Conservation (phyloP, 495 filamentous ascomycete species). For the Articulospora tetracladia region DNA sequence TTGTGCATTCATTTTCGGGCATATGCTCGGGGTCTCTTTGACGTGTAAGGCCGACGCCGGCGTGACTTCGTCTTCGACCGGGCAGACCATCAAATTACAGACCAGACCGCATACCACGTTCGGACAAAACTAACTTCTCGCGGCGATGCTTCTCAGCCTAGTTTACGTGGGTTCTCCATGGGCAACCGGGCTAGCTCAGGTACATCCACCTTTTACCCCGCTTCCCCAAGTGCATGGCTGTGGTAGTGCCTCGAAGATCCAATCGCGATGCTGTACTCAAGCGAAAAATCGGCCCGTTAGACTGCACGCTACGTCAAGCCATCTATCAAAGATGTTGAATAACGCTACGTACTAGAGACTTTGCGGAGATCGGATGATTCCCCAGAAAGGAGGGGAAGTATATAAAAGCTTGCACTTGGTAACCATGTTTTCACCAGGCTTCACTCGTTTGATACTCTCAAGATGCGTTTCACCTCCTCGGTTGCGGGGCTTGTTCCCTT, state of each 20-base stretch:
- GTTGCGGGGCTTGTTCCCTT: background rate
- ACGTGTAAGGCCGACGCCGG: background rate
- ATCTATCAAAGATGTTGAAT: background rate
- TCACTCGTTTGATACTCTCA: background rate
- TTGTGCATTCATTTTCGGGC: background rate
- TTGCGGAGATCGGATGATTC: constrained; percentile 1
- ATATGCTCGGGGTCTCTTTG: constrained; percentile 9
- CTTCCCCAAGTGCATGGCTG: constrained; percentile 9
- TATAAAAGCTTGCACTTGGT: background rate
- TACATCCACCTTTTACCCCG: constrained; percentile 8
- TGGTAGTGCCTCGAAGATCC: background rate
- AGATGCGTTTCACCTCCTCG: constrained; percentile 6
- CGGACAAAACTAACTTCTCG: background rate
- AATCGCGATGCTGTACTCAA: background rate
- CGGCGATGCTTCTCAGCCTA: background rate
- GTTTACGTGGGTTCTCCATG: constrained; percentile 1
- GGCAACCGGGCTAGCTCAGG: background rate
- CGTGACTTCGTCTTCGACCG: background rate
- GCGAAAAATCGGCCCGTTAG: constrained; percentile 18
- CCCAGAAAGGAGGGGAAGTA: background rate
- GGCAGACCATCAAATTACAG: background rate
- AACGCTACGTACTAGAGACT: too few species aligned
- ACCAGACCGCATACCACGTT: background rate
- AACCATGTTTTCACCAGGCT: background rate
- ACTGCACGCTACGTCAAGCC: background rate